Percentiles rank a stretch among this genome's conserved stretches.
Conservation (phyloP, 345 rosid genomes). For the Rubroshorea leprosula region DNA sequence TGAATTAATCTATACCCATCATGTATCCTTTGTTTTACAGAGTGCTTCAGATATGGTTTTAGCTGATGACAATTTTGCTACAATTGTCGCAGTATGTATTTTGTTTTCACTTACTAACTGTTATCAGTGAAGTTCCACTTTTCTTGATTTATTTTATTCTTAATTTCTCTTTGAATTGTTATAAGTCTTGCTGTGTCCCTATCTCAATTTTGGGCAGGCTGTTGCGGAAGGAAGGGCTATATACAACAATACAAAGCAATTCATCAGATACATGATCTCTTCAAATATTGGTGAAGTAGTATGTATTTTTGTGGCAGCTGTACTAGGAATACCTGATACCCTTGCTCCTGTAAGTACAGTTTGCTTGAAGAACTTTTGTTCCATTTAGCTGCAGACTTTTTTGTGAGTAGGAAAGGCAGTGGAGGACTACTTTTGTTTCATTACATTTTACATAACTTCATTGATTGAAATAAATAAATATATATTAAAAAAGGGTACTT, state of each 20-base stretch:
- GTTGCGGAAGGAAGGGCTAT: constrained; percentile 99
- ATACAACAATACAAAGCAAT: constrained; percentile 96
- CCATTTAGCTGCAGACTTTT: not conserved
- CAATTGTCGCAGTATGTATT: constrained; percentile 83
- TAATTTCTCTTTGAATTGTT: not conserved
- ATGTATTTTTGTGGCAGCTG: constrained; percentile 99
- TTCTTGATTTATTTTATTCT: constrained; percentile 1
- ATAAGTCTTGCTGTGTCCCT: not conserved
- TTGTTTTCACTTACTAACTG: constrained; percentile 17
- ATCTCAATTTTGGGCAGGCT: constrained; percentile 50
- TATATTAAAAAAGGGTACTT: not conserved
- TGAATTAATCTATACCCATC: not conserved
- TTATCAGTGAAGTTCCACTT: no score
- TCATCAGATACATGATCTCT: constrained; percentile 99
- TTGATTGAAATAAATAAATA: constrained; percentile 3
- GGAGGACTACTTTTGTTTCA: not conserved
- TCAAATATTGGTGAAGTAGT: constrained; percentile 99
- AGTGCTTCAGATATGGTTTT: constrained; percentile 99
- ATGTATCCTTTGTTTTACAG: constrained; percentile 42
- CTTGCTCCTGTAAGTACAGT: constrained; percentile 88
- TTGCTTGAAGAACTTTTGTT: constrained; percentile 10
- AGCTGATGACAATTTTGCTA: constrained; percentile 98
- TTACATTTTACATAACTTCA: not conserved
- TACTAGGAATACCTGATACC: constrained; percentile 96
- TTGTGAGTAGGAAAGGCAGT: not conserved